These are phyloP conservation scores for Cryptococcus deneoformans DNA, from an alignment of 1,284 basidiomycete species.

Conservation along the genomic window DNA sequence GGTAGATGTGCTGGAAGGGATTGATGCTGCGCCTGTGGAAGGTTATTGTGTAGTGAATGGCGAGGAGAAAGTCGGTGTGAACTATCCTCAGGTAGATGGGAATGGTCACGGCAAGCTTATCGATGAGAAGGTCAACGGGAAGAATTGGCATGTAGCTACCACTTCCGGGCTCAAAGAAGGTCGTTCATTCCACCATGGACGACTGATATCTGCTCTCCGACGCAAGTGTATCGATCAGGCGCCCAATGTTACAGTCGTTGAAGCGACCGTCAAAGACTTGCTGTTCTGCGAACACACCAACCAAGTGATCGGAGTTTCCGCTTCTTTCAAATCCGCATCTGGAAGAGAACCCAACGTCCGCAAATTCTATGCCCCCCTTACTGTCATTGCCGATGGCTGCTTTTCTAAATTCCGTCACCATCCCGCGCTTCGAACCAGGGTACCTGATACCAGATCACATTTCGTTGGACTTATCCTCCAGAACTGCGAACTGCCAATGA, in stretches of 20 bases:
- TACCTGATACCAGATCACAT: conserved; percentile 63
- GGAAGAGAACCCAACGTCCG: neutral
- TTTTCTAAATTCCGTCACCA: conserved; percentile 75
- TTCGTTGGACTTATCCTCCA: conserved; percentile 80
- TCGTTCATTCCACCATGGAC: conserved; percentile 91
- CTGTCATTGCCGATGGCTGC: conserved; percentile 91
- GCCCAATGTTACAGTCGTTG: conserved; percentile 59
- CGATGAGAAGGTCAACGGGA: neutral
- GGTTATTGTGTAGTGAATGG: conserved; percentile 83
- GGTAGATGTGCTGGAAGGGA: conserved; percentile 66
- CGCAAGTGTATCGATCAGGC: conserved; percentile 57
- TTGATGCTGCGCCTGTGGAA: conserved; percentile 79
- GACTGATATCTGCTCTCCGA: conserved; percentile 78
- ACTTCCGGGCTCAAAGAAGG: conserved; percentile 54
- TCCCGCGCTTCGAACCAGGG: conserved; percentile 40
- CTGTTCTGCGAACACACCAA: conserved; percentile 60
- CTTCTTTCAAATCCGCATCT: conserved; percentile 49
- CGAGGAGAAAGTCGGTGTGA: conserved; percentile 60
- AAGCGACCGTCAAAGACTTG: conserved; percentile 77
- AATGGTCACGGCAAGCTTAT: neutral
- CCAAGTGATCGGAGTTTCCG: conserved; percentile 63
- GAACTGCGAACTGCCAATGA: conserved; percentile 71
- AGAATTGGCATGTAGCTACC: conserved; percentile 32
- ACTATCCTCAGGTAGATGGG: conserved; percentile 71
- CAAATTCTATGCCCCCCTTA: conserved; percentile 65